phyloP scores from a whole-genome alignment of 495 filamentous ascomycete species.

The Penicillium parvum region DNA sequence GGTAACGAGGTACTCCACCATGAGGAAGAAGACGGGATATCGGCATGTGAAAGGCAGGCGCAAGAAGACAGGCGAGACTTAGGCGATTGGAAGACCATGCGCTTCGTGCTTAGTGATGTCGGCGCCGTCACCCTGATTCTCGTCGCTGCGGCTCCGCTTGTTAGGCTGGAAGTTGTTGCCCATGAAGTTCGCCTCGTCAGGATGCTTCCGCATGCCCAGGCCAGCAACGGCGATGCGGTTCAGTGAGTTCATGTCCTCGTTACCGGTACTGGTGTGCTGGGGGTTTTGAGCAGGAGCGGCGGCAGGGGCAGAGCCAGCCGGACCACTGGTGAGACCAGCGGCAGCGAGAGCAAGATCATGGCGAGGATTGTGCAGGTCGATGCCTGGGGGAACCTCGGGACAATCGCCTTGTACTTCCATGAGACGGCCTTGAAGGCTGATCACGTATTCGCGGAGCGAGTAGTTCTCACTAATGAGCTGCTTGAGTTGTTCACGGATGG shows the following conservation, averaged over 20 bases:
- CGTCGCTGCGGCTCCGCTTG: slow-evolving; percentile 34
- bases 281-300: slow-evolving; percentile 17
- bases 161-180: slow-evolving; percentile 29
- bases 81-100: slow-evolving; percentile 31
- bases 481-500: slow-evolving; percentile 67
- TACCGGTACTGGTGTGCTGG: slow-evolving; percentile 26
- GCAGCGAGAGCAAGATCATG: slow-evolving; percentile 27
- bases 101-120: slow-evolving; percentile 31
- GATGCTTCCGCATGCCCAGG: slow-evolving; percentile 46
- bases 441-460: slow-evolving; percentile 83
- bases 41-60: slow-evolving; percentile 5
- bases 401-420: slow-evolving; percentile 78
- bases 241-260: slow-evolving; percentile 43
- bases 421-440: slow-evolving; percentile 83
- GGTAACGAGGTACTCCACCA: neutral
- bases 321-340: slow-evolving; percentile 12
- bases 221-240: slow-evolving; percentile 46
- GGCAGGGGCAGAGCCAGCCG: slow-evolving; percentile 8
- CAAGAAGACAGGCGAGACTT: neutral
- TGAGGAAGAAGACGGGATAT: slow-evolving; percentile 21
- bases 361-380: slow-evolving; percentile 47
- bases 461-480: slow-evolving; percentile 81
- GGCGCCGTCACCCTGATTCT: slow-evolving; percentile 24
- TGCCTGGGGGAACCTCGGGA: slow-evolving; percentile 71
- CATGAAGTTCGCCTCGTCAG: slow-evolving; percentile 32